Evolutionary conservation across 306 rosid genomes (phyloP).

Genomic region (Mimosa pudica): DNA sequence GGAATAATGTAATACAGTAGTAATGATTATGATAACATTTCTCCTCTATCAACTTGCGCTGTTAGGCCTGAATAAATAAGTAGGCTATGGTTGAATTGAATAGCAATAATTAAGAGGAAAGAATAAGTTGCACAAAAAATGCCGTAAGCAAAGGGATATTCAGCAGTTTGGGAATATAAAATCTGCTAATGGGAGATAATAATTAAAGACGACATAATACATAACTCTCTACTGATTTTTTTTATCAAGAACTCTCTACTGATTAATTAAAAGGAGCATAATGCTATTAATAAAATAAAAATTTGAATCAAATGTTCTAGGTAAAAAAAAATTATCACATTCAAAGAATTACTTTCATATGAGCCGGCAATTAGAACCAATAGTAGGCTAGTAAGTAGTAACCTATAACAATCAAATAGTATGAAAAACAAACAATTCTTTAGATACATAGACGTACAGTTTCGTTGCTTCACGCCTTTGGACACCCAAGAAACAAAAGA

Average conservation of each 20-base stretch:
- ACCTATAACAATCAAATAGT: not conserved
- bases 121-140: not conserved
- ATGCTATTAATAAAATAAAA: not conserved
- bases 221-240: not conserved
- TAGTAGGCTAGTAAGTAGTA: not conserved
- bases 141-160: not conserved
- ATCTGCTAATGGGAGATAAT: not conserved
- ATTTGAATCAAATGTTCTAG: not conserved
- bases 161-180: not conserved
- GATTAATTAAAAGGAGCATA: not conserved
- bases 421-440: not conserved
- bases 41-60: not conserved
- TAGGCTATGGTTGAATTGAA: not conserved
- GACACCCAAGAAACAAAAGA: not conserved
- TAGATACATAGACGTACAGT: not conserved
- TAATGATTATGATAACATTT: not conserved
- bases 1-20: not conserved
- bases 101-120: not conserved
- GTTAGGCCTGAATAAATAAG: not conserved
- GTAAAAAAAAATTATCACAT: not conserved
- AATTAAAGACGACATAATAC: not conserved
- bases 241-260: too few species aligned
- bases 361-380: not conserved
- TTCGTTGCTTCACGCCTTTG: slow-evolving; percentile 18
- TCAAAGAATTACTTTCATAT: not conserved